phyloP scores from a whole-genome alignment of 768 basidiomycete species.

The Pisolithus sp. region DNA sequence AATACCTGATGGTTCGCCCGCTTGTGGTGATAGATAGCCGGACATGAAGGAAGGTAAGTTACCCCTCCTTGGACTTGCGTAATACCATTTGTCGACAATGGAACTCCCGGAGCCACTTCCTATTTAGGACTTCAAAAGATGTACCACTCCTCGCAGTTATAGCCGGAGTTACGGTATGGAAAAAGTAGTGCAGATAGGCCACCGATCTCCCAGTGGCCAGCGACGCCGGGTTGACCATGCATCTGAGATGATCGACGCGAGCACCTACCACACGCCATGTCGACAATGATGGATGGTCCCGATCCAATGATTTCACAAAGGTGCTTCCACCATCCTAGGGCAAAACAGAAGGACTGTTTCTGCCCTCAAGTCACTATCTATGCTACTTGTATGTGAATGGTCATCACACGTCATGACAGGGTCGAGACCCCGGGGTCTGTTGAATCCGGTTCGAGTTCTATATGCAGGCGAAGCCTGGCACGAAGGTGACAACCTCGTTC shows the following conservation, averaged over 20 bases:
- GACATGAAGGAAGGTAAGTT: slow-evolving; percentile 29
- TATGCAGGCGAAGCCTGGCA: no score
- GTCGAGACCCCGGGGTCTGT: no score
- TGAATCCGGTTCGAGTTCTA: no score
- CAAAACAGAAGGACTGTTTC: neutral
- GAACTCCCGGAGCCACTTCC: slow-evolving; percentile 55
- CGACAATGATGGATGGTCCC: neutral
- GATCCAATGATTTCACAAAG: neutral
- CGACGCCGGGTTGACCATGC: no score
- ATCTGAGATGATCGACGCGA: neutral
- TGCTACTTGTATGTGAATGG: no score
- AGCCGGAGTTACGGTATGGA: no score
- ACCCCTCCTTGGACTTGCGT: neutral
- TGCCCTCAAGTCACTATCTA: neutral
- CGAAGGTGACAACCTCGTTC: no score
- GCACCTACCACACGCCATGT: neutral
- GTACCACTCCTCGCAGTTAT: no score
- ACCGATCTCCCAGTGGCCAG: neutral
- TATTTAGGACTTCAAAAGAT: slow-evolving; percentile 48
- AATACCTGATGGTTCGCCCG: slow-evolving; percentile 34
- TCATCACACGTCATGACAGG: no score
- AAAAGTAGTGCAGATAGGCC: no score
- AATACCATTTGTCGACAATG: slow-evolving; percentile 13
- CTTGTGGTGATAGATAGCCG: slow-evolving; percentile 25
- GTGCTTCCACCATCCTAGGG: neutral